phyloP scores from a whole-genome alignment of 129 eudicot genomes.

The Flaveria bidentis region DNA sequence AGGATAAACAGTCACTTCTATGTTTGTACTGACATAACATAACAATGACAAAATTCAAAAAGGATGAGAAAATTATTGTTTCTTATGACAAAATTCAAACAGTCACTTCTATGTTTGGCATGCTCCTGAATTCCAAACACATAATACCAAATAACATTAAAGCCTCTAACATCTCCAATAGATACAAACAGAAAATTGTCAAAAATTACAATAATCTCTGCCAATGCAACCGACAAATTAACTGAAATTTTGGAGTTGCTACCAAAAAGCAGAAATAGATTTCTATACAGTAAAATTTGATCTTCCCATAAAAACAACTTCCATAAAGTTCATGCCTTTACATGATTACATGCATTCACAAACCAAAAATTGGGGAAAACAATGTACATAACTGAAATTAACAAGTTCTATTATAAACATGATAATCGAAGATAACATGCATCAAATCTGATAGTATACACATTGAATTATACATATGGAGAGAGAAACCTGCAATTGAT shows the following conservation, averaged over 20 bases:
- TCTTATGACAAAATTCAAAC: not conserved
- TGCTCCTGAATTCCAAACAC: slow-evolving; percentile 7
- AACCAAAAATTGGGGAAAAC: not conserved
- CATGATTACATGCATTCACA: not conserved
- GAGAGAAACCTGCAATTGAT: slow-evolving; percentile 13
- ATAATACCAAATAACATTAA: slow-evolving; percentile 7
- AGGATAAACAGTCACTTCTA: not conserved
- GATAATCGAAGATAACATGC: not conserved
- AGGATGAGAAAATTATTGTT: not conserved
- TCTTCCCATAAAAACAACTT: slow-evolving; percentile 7
- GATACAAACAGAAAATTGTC: slow-evolving; percentile 7
- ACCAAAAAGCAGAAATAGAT: not conserved
- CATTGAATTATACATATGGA: not conserved
- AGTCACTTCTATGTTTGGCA: not conserved
- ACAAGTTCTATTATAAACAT: no score
- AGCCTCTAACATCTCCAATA: slow-evolving; percentile 9
- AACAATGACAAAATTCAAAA: slow-evolving; percentile 4
- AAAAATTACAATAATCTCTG: slow-evolving; percentile 23
- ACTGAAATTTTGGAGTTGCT: not conserved
- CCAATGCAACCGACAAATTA: slow-evolving; percentile 8
- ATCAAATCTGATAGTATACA: not conserved
- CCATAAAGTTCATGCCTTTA: not conserved
- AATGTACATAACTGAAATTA: no score
- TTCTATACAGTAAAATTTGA: not conserved
- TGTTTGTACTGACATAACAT: not conserved